phyloP scores from a whole-genome alignment of 2,329 filamentous ascomycete genomes.

The Sclerotinia trifoliorum region DNA sequence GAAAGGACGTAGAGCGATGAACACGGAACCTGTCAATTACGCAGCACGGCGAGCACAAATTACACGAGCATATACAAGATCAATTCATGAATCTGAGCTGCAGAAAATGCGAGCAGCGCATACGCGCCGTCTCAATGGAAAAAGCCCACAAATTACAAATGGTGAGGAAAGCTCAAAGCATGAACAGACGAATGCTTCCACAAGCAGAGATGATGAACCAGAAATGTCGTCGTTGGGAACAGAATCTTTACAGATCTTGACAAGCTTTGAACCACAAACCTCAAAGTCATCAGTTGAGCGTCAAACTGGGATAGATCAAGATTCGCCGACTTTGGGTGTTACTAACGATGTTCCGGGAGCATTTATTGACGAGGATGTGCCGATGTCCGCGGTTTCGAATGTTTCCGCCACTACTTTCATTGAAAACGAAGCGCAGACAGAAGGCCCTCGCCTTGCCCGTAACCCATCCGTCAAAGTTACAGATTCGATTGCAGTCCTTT shows the following conservation, averaged over 20 bases:
- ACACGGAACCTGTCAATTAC: constrained; percentile 77
- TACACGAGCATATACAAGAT: constrained; percentile 80
- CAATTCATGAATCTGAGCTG: constrained; percentile 71
- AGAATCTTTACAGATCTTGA: constrained; percentile 34
- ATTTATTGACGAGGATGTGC: constrained; percentile 53
- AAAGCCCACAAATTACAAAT: constrained; percentile 1
- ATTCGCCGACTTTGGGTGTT: constrained; percentile 65
- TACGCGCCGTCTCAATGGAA: constrained; percentile 38
- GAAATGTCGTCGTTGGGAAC: constrained; percentile 17
- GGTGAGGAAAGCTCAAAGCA: neutral
- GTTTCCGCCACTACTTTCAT: constrained; percentile 67
- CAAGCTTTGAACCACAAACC: constrained; percentile 29
- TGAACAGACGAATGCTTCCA: neutral
- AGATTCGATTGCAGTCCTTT: neutral
- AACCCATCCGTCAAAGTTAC: constrained; percentile 24
- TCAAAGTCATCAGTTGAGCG: constrained; percentile 9
- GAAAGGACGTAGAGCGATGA: constrained; percentile 50
- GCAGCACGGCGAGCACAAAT: constrained; percentile 79
- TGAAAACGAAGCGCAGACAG: constrained; percentile 68
- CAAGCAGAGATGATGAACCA: constrained; percentile 20
- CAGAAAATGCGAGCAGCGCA: constrained; percentile 48
- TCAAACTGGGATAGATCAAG: constrained; percentile 37
- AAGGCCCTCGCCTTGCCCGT: constrained; percentile 41
- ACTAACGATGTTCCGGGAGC: constrained; percentile 56
- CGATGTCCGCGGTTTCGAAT: constrained; percentile 58